These are phyloP conservation scores for Gastrodia elata DNA, from an alignment of 106 monocot species.

Conservation along the genomic window DNA sequence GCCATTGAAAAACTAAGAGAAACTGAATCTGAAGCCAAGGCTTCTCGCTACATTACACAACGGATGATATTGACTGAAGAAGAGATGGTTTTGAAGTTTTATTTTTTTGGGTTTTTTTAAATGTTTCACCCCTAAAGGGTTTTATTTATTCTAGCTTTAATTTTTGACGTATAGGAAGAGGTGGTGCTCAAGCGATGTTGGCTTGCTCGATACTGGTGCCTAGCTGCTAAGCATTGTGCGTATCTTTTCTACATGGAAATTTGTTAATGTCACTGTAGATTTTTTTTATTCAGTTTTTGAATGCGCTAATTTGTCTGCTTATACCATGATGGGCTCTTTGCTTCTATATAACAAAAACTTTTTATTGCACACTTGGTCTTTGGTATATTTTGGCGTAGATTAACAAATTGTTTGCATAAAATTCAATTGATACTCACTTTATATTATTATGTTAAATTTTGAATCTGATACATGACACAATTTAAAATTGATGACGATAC, in stretches of 20 bases:
- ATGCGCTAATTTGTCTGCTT: not conserved
- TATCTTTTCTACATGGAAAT: not conserved
- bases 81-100: slow-evolving; percentile 61
- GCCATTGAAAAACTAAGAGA: slow-evolving; percentile 49
- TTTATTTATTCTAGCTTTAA: not conserved
- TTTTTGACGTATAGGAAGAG: slow-evolving; percentile 58
- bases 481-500: no score
- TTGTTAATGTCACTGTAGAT: not conserved
- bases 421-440: not conserved
- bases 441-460: not conserved
- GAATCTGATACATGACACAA: not conserved
- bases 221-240: slow-evolving; percentile 77
- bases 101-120: slow-evolving; percentile 6
- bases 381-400: not conserved
- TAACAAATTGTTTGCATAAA: not conserved
- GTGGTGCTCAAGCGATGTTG: slow-evolving; percentile 94
- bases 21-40: slow-evolving; percentile 63
- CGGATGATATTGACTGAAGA: slow-evolving; percentile 88
- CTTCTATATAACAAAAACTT: no score
- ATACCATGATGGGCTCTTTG: not conserved
- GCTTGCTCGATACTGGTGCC: slow-evolving; percentile 96
- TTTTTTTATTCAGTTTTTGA: not conserved
- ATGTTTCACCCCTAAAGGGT: not conserved
- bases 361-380: no score
- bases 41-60: slow-evolving; percentile 70